Percentiles rank a stretch among this genome's conserved stretches.
These are phyloP conservation scores for Pythium pyrilobum DNA, from an alignment of 352 stramenopile genomes.

Conservation along the genomic window DNA sequence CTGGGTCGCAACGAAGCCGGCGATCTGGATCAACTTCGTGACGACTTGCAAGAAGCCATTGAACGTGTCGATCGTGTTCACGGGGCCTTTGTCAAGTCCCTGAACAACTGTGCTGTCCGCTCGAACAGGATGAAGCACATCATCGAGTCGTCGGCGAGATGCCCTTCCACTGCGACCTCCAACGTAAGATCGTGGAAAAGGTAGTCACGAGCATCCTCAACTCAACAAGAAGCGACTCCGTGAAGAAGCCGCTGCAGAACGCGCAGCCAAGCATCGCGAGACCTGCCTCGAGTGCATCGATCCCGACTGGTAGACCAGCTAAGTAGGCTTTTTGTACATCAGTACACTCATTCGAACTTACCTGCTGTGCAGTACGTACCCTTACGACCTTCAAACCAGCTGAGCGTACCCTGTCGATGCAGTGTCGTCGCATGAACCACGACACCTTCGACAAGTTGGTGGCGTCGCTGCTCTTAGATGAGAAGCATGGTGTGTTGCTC, in stretches of 20 bases:
- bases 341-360: no score
- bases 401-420: slow-evolving; percentile 1
- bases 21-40: slow-evolving; percentile 1
- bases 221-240: neutral
- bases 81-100: neutral
- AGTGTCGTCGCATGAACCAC: slow-evolving; percentile 8
- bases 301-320: no score
- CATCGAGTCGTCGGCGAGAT: neutral
- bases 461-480: slow-evolving; percentile 5
- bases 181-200: slow-evolving; percentile 3
- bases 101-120: neutral
- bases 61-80: neutral
- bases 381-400: slow-evolving; percentile 8
- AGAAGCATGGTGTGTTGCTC: slow-evolving; percentile 12
- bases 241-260: neutral
- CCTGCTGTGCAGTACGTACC: no score
- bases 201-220: neutral
- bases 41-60: slow-evolving; percentile 5
- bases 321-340: no score
- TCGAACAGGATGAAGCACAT: slow-evolving; percentile 1
- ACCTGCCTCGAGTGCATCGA: no score
- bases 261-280: neutral
- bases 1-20: neutral
- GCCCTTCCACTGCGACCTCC: slow-evolving; percentile 5
- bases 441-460: slow-evolving; percentile 14